Base-by-base conservation (phyloP, 208 protist genomes). In the Crithidia bombi region DNA sequence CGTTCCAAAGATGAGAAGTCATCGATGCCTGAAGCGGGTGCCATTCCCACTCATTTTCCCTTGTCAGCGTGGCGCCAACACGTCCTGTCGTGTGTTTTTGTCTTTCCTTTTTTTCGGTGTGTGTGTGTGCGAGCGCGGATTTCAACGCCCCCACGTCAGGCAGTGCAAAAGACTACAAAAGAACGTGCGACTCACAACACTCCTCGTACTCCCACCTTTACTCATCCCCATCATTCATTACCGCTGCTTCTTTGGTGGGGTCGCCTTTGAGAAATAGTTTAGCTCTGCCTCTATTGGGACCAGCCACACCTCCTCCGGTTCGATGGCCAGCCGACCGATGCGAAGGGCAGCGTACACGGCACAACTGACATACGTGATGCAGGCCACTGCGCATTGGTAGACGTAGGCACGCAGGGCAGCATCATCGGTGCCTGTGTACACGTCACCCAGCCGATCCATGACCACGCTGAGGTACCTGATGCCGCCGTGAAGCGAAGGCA, bases 271-370 rank as follows among this genome's bases (percentile, higher is more conserved):
- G 38, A 69, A 59, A 38, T 59, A 50, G 25, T 26, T 62, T 14
- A 70, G 58, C 58, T 86, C 75, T 26, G 61, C 11, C 44, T 79
- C 73, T 6, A 74, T 56, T 5, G 62, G 44, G 1, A 78, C 55
- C 15, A 87, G 46, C 11, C 44, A n/a, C 28, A 78, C 50, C 65
- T 82, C 78, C 59, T 87, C 82, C 43, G 63, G 64, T 36, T 75
- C 82, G 52, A 87, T 39, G 26, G 38, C 69, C 44, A 83, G 25
- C 1, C 66, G 69, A 5, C 41, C 65, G 7, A 82, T 14, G n/a
- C 82, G 78, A n/a, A 79, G 50, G 10, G 70, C 28, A 5, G 73
- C 72, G 51, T 81, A 74, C 33, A 70, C 41, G 33, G 49, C 25
- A 30, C 62, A 69, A 28, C 69, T 43, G 1, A 78, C 26, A 33